These are phyloP conservation scores for Gaeumannomyces tritici DNA, from an alignment of 2,329 filamentous ascomycete genomes.

Conservation along the genomic window DNA sequence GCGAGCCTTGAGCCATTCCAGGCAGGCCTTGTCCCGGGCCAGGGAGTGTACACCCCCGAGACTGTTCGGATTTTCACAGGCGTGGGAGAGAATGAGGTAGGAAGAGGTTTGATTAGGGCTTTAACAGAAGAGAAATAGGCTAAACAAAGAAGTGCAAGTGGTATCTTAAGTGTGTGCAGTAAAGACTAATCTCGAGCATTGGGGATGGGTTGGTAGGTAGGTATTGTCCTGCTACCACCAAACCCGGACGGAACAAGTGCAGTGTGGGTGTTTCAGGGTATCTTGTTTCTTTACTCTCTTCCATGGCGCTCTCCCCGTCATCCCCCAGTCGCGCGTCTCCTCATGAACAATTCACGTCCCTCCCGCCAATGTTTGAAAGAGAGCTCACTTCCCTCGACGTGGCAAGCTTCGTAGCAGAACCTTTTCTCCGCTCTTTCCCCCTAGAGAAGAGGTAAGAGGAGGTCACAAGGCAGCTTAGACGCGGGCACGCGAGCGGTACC, in stretches of 20 bases:
- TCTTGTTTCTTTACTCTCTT: background rate
- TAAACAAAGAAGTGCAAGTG: background rate
- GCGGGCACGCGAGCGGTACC: constrained; percentile 29
- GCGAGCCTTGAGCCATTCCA: background rate
- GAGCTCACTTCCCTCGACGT: background rate
- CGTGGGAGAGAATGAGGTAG: background rate
- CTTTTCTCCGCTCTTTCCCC: background rate
- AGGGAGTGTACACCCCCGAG: too few relatives aligned
- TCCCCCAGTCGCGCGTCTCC: background rate
- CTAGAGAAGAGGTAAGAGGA: background rate
- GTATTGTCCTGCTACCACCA: too few relatives aligned
- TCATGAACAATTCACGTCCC: background rate
- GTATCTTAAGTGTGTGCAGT: background rate
- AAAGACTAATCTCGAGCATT: background rate
- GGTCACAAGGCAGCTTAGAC: constrained; percentile 21
- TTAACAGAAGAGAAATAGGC: background rate
- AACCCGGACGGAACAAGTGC: background rate
- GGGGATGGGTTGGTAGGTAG: background rate
- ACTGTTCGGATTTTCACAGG: background rate
- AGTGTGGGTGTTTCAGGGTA: background rate
- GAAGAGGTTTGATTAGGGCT: background rate
- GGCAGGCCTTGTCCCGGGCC: too few relatives aligned
- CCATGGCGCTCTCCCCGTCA: background rate
- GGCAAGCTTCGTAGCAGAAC: background rate
- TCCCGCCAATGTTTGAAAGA: too few relatives aligned